These are phyloP conservation scores for Ascochyta koolunga DNA, from an alignment of 2,329 filamentous ascomycete species.

Conservation along the genomic window DNA sequence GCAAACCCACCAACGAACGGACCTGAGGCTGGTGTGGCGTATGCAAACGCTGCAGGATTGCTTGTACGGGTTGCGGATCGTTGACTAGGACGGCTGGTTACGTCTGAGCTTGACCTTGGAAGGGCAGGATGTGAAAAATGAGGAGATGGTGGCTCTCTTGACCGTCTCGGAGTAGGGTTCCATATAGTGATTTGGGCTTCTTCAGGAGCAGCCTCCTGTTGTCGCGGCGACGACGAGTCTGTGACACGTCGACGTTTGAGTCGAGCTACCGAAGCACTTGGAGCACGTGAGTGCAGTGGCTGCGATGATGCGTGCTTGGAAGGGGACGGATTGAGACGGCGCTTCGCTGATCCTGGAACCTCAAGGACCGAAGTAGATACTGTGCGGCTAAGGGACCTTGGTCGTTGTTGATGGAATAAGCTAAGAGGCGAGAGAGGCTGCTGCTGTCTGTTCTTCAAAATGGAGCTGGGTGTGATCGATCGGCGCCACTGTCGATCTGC, in stretches of 20 bases:
- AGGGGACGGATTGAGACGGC: slow-evolving; percentile 37
- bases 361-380: slow-evolving; percentile 39
- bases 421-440: slow-evolving; percentile 47
- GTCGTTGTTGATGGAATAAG: slow-evolving; percentile 36
- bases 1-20: slow-evolving; percentile 38
- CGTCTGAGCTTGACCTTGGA: slow-evolving; percentile 39
- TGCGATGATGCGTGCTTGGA: slow-evolving; percentile 39
- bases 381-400: slow-evolving; percentile 35
- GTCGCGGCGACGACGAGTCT: slow-evolving; percentile 35
- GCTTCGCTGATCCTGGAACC: slow-evolving; percentile 34
- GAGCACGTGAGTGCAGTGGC: slow-evolving; percentile 44
- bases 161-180: slow-evolving; percentile 51
- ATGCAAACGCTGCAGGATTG: slow-evolving; percentile 65
- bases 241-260: slow-evolving; percentile 56
- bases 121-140: slow-evolving; percentile 42
- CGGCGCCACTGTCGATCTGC: slow-evolving; percentile 43
- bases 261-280: slow-evolving; percentile 37
- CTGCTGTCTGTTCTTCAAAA: slow-evolving; percentile 37
- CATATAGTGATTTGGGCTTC: slow-evolving; percentile 40
- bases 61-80: slow-evolving; percentile 36
- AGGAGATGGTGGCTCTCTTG: slow-evolving; percentile 53
- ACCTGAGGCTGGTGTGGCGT: slow-evolving; percentile 73
- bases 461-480: slow-evolving; percentile 43
- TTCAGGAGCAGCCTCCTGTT: slow-evolving; percentile 14
- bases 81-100: slow-evolving; percentile 53